Percentiles rank a stretch among this genome's conserved stretches.
phyloP scores from a whole-genome alignment of 352 stramenopile genomes.

The Phytophthora fragariae region DNA sequence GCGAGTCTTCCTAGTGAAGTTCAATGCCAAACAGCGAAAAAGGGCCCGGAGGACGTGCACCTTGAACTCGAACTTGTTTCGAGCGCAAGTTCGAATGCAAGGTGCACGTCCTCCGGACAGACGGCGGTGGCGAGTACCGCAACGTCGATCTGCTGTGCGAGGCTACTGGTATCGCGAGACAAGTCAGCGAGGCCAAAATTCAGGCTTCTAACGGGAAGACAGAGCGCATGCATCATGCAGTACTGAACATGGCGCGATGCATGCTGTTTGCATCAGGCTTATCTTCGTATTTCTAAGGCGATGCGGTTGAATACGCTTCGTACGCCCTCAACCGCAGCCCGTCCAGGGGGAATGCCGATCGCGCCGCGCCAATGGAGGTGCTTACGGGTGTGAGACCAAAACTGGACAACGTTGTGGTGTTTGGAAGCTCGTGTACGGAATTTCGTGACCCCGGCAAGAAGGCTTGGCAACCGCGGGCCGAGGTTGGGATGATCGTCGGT shows the following conservation, averaged over 20 bases:
- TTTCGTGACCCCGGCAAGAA: background rate
- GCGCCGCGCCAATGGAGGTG: background rate
- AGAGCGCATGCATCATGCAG: background rate
- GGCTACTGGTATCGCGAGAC: background rate
- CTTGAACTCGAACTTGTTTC: background rate
- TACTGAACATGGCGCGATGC: background rate
- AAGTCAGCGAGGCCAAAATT: background rate
- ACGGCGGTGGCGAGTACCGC: background rate
- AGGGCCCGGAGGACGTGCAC: too few species aligned
- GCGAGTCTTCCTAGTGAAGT: too few species aligned
- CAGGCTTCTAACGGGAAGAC: background rate
- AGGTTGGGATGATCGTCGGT: background rate
- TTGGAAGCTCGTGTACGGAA: background rate
- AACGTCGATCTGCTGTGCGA: background rate
- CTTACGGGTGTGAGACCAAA: background rate
- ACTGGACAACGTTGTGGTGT: background rate
- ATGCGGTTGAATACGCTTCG: background rate
- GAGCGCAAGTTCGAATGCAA: background rate
- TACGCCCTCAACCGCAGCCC: background rate
- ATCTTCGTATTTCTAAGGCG: background rate
- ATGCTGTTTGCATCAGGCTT: background rate
- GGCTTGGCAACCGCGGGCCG: too few species aligned
- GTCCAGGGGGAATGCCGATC: background rate
- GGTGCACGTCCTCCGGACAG: background rate
- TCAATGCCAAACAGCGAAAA: too few species aligned